Evolutionary conservation across 352 stramenopile species (phyloP).

Genomic region (Labyrinthula sp.): DNA sequence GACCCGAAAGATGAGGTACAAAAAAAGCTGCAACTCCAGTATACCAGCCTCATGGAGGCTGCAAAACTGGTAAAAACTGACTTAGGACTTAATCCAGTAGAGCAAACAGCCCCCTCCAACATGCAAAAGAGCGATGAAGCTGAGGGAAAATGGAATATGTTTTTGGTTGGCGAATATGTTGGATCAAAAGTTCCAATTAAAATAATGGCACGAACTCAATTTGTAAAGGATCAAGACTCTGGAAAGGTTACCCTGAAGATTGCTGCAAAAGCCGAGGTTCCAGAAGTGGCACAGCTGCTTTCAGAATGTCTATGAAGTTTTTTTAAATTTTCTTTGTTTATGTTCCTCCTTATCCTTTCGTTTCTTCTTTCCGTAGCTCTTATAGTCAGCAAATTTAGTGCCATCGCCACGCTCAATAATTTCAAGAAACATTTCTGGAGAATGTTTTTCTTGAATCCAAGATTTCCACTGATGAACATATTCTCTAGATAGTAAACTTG

Average conservation of each 20-base stretch:
- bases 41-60: conserved; percentile 30
- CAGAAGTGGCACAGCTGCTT: conserved; percentile 8
- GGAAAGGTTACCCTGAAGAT: conserved; percentile 26
- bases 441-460: no score
- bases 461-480: no score
- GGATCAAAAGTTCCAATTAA: conserved; percentile 24
- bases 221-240: conserved; percentile 1
- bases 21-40: conserved; percentile 56
- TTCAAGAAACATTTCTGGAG: no score
- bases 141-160: conserved; percentile 21
- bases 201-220: conserved; percentile 21
- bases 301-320: conserved; percentile 11
- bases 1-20: conserved; percentile 76
- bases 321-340: no score
- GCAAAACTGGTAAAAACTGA: conserved; percentile 27
- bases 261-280: conserved; percentile 6
- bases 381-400: no score
- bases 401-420: no score
- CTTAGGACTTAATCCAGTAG: conserved; percentile 29
- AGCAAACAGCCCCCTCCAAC: conserved; percentile 28
- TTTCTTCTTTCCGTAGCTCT: no score
- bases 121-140: conserved; percentile 5
- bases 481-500: no score
- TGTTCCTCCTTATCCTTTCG: no score
- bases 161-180: conserved; percentile 26